phyloP scores from a whole-genome alignment of 345 rosid genomes.

The Luvunga scandens region DNA sequence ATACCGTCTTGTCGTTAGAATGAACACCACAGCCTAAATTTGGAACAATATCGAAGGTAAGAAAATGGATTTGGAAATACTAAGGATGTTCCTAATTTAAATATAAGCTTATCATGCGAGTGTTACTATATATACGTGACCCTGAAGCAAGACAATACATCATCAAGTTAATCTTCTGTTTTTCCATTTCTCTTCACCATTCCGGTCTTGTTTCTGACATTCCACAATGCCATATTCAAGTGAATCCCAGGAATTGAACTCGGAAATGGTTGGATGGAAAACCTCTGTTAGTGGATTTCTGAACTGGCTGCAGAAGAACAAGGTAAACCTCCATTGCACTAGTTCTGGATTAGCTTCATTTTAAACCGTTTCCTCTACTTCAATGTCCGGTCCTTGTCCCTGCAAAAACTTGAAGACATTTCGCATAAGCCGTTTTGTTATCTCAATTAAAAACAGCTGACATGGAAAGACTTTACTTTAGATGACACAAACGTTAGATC shows the following conservation, averaged over 20 bases:
- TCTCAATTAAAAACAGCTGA: not conserved
- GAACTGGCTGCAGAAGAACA: slow-evolving; percentile 17
- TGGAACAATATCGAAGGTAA: slow-evolving; percentile 5
- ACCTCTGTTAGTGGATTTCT: not conserved
- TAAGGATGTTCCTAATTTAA: slow-evolving; percentile 20
- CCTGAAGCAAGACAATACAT: not conserved
- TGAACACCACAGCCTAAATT: slow-evolving; percentile 2
- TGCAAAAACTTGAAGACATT: not conserved
- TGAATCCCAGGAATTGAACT: not conserved
- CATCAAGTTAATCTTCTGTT: not conserved
- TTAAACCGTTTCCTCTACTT: not conserved
- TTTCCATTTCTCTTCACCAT: not conserved
- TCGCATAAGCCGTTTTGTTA: not conserved
- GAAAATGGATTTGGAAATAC: slow-evolving; percentile 15
- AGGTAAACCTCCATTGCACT: slow-evolving; percentile 14
- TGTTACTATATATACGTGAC: slow-evolving; percentile 5
- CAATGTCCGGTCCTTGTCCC: not conserved
- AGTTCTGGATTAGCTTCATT: not conserved
- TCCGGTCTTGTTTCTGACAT: not conserved
- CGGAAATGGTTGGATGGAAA: not conserved
- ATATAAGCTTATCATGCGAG: slow-evolving; percentile 19
- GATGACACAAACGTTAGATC: not conserved
- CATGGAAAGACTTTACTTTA: not conserved
- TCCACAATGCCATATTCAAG: slow-evolving; percentile 9
- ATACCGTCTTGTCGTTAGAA: slow-evolving; percentile 8